Percentiles rank a stretch among this genome's conserved stretches.
Evolutionary conservation across 441 rosid genomes (phyloP).

Genomic region (Lepidium campestre): DNA sequence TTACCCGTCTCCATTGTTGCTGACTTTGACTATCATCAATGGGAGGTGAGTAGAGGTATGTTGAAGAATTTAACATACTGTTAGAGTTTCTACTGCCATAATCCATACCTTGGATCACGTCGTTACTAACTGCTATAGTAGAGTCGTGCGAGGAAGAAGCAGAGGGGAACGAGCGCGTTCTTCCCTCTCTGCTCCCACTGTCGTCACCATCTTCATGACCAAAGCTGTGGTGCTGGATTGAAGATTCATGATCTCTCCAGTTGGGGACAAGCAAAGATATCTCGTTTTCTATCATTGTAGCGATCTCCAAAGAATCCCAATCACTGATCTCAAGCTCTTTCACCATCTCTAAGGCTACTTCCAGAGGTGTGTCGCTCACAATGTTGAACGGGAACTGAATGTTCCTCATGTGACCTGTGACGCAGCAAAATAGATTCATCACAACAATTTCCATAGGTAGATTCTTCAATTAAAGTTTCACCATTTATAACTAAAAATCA

Average conservation of each 20-base stretch:
- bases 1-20: conserved; percentile 10
- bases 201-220: conserved; percentile 34
- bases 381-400: conserved; percentile 76
- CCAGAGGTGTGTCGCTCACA: conserved; percentile 59
- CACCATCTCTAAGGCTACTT: conserved; percentile 91
- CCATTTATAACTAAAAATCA: background rate
- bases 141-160: conserved; percentile 47
- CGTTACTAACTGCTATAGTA: background rate
- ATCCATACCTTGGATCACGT: conserved; percentile 25
- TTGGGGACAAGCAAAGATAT: conserved; percentile 59
- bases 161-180: conserved; percentile 35
- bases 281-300: conserved; percentile 79
- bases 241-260: conserved; percentile 37
- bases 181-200: background rate
- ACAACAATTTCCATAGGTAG: background rate
- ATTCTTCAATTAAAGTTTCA: background rate
- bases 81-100: conserved; percentile 45
- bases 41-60: conserved; percentile 39
- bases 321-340: conserved; percentile 62
- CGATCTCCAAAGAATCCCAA: conserved; percentile 70
- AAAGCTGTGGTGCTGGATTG: conserved; percentile 35
- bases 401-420: conserved; percentile 68
- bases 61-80: conserved; percentile 40
- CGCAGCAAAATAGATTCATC: background rate
- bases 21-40: conserved; percentile 32